A percentile compares a stretch with the other conserved stretches of the same genome.
Conservation (phyloP, 2,329 filamentous ascomycete species). For the Aspergillus jensenii region DNA sequence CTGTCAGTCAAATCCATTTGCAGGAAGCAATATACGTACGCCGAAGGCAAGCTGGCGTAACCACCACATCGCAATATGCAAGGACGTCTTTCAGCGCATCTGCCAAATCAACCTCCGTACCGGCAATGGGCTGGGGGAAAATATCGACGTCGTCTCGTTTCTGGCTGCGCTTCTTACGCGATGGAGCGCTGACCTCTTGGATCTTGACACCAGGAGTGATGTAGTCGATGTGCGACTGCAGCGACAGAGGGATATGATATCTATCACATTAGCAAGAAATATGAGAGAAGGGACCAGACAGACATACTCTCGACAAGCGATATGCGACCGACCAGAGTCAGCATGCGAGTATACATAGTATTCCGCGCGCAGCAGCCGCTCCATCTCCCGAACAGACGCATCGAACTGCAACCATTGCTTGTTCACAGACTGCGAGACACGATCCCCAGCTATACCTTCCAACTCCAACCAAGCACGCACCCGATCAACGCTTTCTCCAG, state of each 20-base stretch:
- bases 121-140: not conserved
- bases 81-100: conserved; percentile 8
- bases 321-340: conserved; percentile 26
- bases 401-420: conserved; percentile 58
- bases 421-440: conserved; percentile 52
- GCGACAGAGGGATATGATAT: conserved; percentile 51
- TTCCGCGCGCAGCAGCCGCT: conserved; percentile 53
- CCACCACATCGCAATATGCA: conserved; percentile 28
- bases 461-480: conserved; percentile 56
- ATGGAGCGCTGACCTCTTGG: conserved; percentile 12
- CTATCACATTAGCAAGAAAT: conserved; percentile 3
- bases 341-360: conserved; percentile 54
- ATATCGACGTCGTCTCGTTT: not conserved
- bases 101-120: not conserved
- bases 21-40: conserved; percentile 16
- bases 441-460: conserved; percentile 50
- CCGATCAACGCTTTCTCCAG: conserved; percentile 47
- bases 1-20: conserved; percentile 3
- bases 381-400: conserved; percentile 54
- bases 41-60: conserved; percentile 45
- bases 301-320: conserved; percentile 40
- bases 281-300: no score
- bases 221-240: conserved; percentile 55
- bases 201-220: conserved; percentile 50
- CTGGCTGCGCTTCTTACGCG: not conserved